phyloP scores from a whole-genome alignment of 2,329 filamentous ascomycete species.

The Nigrospora sphaerica region DNA sequence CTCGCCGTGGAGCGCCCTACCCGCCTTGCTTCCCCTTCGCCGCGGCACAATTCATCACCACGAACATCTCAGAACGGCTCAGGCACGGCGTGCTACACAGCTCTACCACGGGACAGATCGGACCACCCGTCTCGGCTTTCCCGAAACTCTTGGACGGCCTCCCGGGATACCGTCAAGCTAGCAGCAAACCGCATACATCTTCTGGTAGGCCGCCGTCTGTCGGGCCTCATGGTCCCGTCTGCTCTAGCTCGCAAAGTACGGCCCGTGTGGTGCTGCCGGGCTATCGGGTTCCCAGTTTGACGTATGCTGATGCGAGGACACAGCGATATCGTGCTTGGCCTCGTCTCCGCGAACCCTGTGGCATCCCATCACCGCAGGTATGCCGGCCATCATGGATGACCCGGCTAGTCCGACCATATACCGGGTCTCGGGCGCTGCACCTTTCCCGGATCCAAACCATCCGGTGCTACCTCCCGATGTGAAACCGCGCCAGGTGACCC shows the following conservation, averaged over 20 bases:
- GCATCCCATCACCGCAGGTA: slow-evolving; percentile 20
- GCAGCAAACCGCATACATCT: too few relatives aligned
- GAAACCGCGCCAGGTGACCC: slow-evolving; percentile 67
- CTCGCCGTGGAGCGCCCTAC: too few relatives aligned
- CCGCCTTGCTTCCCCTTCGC: too few relatives aligned
- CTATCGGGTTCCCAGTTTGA: too few relatives aligned
- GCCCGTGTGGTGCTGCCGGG: too few relatives aligned
- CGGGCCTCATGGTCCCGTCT: too few relatives aligned
- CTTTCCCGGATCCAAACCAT: slow-evolving; percentile 55
- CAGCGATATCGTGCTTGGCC: slow-evolving; percentile 1
- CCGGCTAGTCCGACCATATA: slow-evolving; percentile 64
- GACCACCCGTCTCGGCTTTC: not conserved
- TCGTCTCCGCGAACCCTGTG: too few relatives aligned
- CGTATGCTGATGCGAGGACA: too few relatives aligned
- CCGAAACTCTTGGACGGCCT: too few relatives aligned
- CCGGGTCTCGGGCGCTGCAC: slow-evolving; percentile 58
- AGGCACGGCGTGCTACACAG: not conserved
- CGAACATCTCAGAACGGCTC: slow-evolving; percentile 38
- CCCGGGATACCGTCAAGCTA: too few relatives aligned
- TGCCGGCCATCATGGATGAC: slow-evolving; percentile 76
- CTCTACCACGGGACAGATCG: slow-evolving; percentile 8
- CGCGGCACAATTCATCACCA: slow-evolving; percentile 26
- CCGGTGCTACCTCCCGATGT: slow-evolving; percentile 63
- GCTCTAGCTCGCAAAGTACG: too few relatives aligned
- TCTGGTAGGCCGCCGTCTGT: too few relatives aligned